Evolutionary conservation across 352 stramenopile species (phyloP).

Genomic region (Phytophthora boehmeriae): DNA sequence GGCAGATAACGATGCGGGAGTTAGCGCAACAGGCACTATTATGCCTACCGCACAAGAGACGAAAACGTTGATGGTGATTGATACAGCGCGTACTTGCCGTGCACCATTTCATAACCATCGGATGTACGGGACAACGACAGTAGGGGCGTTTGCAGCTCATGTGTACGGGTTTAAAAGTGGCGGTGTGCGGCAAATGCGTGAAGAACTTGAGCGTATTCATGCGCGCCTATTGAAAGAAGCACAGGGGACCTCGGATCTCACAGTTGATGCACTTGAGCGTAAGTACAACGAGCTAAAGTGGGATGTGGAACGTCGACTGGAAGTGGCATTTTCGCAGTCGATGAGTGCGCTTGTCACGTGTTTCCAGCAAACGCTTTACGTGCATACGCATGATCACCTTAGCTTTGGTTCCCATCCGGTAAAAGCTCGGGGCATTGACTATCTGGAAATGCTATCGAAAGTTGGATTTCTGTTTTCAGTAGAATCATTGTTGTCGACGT

Average conservation of each 20-base stretch:
- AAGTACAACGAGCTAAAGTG: slow-evolving; percentile 86
- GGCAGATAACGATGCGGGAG: slow-evolving; percentile 5
- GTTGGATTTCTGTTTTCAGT: slow-evolving; percentile 86
- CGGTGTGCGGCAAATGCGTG: slow-evolving; percentile 78
- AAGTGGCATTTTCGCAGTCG: slow-evolving; percentile 83
- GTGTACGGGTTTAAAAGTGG: slow-evolving; percentile 85
- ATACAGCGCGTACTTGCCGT: slow-evolving; percentile 17
- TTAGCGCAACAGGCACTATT: not conserved
- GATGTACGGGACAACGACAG: slow-evolving; percentile 83
- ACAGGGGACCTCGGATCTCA: slow-evolving; percentile 69
- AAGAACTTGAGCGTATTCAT: slow-evolving; percentile 61
- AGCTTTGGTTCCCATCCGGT: slow-evolving; percentile 42
- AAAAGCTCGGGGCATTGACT: slow-evolving; percentile 53
- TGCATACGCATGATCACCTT: slow-evolving; percentile 66
- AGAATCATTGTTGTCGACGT: slow-evolving; percentile 85
- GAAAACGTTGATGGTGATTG: slow-evolving; percentile 21
- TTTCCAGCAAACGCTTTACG: slow-evolving; percentile 86
- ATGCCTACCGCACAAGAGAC: slow-evolving; percentile 8
- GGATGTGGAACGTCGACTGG: slow-evolving; percentile 82
- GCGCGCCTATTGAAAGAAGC: slow-evolving; percentile 55
- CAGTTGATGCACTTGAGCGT: slow-evolving; percentile 71
- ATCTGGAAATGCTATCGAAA: slow-evolving; percentile 70
- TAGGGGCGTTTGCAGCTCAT: slow-evolving; percentile 84
- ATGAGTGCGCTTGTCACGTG: slow-evolving; percentile 86
- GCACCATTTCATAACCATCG: slow-evolving; percentile 57